These are phyloP conservation scores for Nitzschia sp. DNA, from an alignment of 108 stramenopile genomes.

Conservation along the genomic window DNA sequence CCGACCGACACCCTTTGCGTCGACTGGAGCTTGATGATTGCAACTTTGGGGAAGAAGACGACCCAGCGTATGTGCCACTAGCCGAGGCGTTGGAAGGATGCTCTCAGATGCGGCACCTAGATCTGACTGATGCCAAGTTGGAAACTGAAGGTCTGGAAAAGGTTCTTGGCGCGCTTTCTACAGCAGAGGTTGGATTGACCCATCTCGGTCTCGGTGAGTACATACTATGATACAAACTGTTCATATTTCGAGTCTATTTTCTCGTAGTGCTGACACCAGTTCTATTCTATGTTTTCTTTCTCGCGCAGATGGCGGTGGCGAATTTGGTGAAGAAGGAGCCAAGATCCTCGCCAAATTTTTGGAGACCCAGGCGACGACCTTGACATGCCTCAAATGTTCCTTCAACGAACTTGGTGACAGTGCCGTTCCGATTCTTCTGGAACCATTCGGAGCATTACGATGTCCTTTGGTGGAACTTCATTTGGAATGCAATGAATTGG, in stretches of 20 bases:
- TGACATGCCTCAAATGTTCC: constrained; percentile 5
- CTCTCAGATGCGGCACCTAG: constrained; percentile 5
- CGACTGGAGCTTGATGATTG: constrained; percentile 20
- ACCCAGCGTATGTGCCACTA: neutral
- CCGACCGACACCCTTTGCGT: neutral
- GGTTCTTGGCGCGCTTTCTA: constrained; percentile 13
- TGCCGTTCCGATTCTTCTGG: constrained; percentile 1
- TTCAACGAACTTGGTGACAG: constrained; percentile 21
- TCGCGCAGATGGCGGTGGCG: neutral
- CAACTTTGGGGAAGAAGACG: constrained; percentile 17
- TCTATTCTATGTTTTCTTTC: neutral
- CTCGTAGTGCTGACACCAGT: neutral
- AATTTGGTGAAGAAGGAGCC: constrained; percentile 1
- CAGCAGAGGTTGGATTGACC: constrained; percentile 2
- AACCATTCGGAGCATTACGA: neutral
- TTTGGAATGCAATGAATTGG: constrained; percentile 13
- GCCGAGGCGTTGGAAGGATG: constrained; percentile 12
- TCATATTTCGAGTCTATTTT: too few species aligned
- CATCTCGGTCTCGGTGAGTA: constrained; percentile 14
- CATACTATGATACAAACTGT: too few species aligned
- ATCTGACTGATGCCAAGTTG: constrained; percentile 3
- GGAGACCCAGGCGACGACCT: neutral
- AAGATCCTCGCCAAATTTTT: constrained; percentile 4
- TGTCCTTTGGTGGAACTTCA: neutral
- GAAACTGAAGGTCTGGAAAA: constrained; percentile 13